phyloP scores from a whole-genome alignment of 2,329 filamentous ascomycete species.

The Cercospora sp. region DNA sequence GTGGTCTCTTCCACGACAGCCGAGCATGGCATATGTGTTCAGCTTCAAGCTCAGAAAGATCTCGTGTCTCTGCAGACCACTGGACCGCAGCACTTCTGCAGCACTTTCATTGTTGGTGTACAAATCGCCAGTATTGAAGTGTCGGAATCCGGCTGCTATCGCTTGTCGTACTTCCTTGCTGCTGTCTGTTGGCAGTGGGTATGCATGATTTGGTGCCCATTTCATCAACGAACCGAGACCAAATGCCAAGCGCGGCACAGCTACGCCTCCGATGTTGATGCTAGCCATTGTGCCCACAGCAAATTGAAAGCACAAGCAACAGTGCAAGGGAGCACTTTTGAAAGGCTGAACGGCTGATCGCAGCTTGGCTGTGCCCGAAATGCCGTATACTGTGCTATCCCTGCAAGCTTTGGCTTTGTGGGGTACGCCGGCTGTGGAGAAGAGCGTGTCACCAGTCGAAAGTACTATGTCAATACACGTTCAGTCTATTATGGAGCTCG shows the following conservation, averaged over 20 bases:
- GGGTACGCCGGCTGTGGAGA: neutral
- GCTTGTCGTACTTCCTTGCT: neutral
- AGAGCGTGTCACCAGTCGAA: neutral
- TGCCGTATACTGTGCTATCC: neutral
- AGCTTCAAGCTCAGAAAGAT: neutral
- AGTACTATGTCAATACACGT: neutral
- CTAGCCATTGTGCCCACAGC: neutral
- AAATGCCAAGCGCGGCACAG: neutral
- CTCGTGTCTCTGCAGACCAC: neutral
- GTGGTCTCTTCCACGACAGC: neutral
- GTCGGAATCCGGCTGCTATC: neutral
- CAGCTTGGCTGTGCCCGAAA: neutral
- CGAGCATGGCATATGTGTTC: neutral
- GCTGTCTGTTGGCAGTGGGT: neutral
- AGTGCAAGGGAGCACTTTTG: neutral
- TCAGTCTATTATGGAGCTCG: neutral
- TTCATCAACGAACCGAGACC: neutral
- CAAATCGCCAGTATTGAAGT: neutral
- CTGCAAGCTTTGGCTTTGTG: neutral
- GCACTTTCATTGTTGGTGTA: neutral
- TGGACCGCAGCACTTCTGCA: neutral
- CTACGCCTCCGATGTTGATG: neutral
- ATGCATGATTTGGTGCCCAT: neutral
- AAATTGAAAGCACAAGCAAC: neutral
- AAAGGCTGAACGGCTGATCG: neutral